Conservation (phyloP, 1,284 basidiomycete genomes). For the Singerocomus inundabilis region DNA sequence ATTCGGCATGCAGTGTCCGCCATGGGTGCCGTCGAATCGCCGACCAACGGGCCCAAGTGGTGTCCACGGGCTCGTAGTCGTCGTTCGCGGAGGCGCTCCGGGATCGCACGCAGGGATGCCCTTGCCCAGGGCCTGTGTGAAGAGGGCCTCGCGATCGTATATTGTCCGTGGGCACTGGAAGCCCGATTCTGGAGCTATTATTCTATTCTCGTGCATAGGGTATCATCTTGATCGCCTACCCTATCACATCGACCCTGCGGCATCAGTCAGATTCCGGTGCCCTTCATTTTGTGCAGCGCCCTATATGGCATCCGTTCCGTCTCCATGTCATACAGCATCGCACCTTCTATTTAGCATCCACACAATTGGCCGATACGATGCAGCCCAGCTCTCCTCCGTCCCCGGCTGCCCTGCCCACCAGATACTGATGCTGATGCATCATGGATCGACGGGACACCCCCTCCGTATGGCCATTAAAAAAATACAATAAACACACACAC, state of each 20-base stretch:
- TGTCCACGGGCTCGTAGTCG: too few relatives aligned
- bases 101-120: conserved; percentile 21
- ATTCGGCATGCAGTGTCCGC: conserved; percentile 21
- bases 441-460: too few relatives aligned
- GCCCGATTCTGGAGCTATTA: too few relatives aligned
- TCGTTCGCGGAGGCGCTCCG: conserved; percentile 14
- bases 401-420: too few relatives aligned
- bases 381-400: too few relatives aligned
- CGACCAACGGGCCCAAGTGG: conserved; percentile 27
- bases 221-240: conserved; percentile 38
- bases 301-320: conserved; percentile 26
- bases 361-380: conserved; percentile 25
- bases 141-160: conserved; percentile 18
- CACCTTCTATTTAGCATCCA: conserved; percentile 16
- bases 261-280: conserved; percentile 36
- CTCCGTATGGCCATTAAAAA: too few relatives aligned
- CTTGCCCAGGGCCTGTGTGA: conserved; percentile 21
- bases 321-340: conserved; percentile 24
- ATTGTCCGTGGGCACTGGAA: conserved; percentile 16
- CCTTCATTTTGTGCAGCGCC: conserved; percentile 25
- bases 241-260: conserved; percentile 37
- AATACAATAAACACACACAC: too few relatives aligned
- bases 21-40: conserved; percentile 30
- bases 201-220: conserved; percentile 26
- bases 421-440: too few relatives aligned